Evolutionary conservation across 2,329 filamentous ascomycete species (phyloP), one percentile per base, ranked within the genome.

Genomic region (Clonostachys byssicola): DNA sequence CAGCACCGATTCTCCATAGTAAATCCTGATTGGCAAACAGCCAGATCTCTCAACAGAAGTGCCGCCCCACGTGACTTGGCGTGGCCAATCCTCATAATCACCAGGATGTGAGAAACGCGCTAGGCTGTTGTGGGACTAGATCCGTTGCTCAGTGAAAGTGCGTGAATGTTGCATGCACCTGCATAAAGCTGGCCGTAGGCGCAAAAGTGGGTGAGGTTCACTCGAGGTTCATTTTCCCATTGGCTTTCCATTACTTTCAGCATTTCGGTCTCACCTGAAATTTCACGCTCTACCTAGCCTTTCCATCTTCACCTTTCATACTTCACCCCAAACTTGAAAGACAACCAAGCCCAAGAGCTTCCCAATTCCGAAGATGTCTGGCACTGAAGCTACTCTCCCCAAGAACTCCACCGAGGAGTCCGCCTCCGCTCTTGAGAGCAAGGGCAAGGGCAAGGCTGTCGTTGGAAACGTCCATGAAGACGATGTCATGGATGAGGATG

Each of bases 391-490:
- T 55, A 74, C 72, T 52, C 63, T 73, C 62, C 68, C 76, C 47
- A 60, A 72, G 58, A 67, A 73, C 58, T 60, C 70, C 60, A 61
- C 62, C 50, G 52, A 58, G 45, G 63, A 65, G 52, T 63, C 60
- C 57, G 61, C 65, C 52, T 64, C 78, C 23, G 23, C 23, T 30
- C 23, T 39, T 51, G 76, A 82, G 60, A 72, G 75, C 67, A 95
- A 95, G 79, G 89, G 89, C 70, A 96, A 96, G 78, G 90, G 90
- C 74, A 96, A 96, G 77, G 79, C 81, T 44, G 63, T 73, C 44
- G 68, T 71, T 55, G 70, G 78, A 51, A 63, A 68, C 45, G 66
- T 68, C 46, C 66, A 67, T 47, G 68, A 83, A 55, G 82, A 87
- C 57, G 71, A 81, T 61, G 77, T 77, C 62, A 88, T 90, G 80